These are phyloP conservation scores for Aureobasidium sp. DNA, from an alignment of 2,329 filamentous ascomycete species.

Conservation along the genomic window DNA sequence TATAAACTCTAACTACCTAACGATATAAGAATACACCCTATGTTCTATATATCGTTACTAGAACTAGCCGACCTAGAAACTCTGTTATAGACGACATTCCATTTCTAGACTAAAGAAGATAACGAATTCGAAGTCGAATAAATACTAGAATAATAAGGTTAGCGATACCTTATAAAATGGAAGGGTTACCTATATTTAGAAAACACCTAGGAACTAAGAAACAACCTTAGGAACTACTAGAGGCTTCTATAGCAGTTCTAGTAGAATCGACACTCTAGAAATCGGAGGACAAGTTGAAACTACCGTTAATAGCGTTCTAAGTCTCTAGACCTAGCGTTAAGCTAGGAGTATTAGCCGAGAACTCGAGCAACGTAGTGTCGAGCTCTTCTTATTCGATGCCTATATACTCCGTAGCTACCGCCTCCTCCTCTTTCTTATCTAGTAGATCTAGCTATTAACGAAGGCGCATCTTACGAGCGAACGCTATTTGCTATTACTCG, in stretches of 20 bases:
- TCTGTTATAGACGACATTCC: slow-evolving; percentile 2
- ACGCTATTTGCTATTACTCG: not conserved
- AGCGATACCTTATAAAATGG: slow-evolving; percentile 8
- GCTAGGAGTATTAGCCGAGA: not conserved
- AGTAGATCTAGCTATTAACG: not conserved
- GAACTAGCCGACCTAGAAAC: slow-evolving; percentile 3
- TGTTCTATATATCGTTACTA: slow-evolving; percentile 2
- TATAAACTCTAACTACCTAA: slow-evolving; percentile 7
- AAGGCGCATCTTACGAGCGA: not conserved
- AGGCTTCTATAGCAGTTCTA: not conserved
- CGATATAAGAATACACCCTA: not conserved
- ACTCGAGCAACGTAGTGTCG: not conserved
- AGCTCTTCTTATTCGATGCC: not conserved
- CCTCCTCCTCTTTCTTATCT: not conserved
- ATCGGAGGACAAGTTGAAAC: not conserved
- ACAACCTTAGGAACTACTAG: not conserved
- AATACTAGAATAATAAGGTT: slow-evolving; percentile 2
- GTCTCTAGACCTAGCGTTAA: not conserved
- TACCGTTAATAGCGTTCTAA: not conserved
- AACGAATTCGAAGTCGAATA: not conserved
- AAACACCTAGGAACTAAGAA: not conserved
- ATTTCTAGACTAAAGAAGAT: slow-evolving; percentile 1
- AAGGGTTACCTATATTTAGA: not conserved
- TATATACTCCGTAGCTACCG: not conserved
- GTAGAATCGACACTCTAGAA: not conserved